Evolutionary conservation across 106 monocot species (phyloP).

Genomic region (Dendrobium officinale): DNA sequence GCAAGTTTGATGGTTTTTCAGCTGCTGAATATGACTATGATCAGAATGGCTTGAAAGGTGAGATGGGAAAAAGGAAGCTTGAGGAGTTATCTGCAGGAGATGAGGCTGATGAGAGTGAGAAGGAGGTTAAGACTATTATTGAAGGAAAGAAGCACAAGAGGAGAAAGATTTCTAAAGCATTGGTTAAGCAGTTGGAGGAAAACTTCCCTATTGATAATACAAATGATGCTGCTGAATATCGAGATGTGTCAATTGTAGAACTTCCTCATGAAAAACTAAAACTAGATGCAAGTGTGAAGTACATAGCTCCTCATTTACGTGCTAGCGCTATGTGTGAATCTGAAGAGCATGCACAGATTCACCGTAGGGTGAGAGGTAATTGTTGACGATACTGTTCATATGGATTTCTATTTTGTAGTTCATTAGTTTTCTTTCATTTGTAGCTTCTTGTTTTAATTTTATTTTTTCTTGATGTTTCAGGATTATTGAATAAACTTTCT

Average conservation of each 20-base stretch:
- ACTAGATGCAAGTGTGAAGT: constrained; percentile 22
- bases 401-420: constrained; percentile 5
- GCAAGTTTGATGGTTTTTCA: constrained; percentile 8
- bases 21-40: background rate
- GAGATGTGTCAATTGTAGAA: constrained; percentile 8
- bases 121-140: background rate
- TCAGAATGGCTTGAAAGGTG: background rate
- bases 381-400: background rate
- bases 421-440: background rate
- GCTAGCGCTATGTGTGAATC: constrained; percentile 36
- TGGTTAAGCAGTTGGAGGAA: constrained; percentile 10
- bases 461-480: constrained; percentile 17
- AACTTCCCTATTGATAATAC: background rate
- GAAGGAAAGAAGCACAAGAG: constrained; percentile 22
- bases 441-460: background rate
- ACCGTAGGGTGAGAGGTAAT: constrained; percentile 75
- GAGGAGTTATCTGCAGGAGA: background rate
- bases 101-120: background rate
- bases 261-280: background rate
- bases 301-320: constrained; percentile 67
- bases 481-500: constrained; percentile 64
- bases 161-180: constrained; percentile 17
- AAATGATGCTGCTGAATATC: background rate
- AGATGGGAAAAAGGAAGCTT: constrained; percentile 23
- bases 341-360: constrained; percentile 58